These are phyloP conservation scores for Schizophyllum amplum DNA, from an alignment of 1,284 basidiomycete species.

Conservation along the genomic window DNA sequence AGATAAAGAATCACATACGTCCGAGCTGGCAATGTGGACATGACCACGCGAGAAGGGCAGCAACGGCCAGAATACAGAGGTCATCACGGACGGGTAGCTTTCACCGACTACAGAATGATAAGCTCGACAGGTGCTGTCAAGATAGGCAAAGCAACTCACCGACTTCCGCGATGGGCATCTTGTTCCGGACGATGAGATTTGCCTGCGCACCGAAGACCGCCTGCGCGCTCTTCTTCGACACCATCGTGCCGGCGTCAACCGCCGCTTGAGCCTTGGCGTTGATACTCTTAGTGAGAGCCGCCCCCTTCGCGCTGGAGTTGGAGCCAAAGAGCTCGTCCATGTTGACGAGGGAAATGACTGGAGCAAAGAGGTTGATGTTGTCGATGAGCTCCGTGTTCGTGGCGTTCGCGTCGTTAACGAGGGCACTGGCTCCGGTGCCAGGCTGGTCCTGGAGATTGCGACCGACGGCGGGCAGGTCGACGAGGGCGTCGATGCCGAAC, in stretches of 20 bases:
- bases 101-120: constrained; percentile 11
- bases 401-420: constrained; percentile 10
- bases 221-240: neutral
- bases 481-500: constrained; percentile 14
- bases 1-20: constrained; percentile 4
- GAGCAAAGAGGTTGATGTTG: constrained; percentile 17
- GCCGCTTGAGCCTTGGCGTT: neutral
- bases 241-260: neutral
- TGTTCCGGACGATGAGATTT: neutral
- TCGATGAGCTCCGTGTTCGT: constrained; percentile 11
- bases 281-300: neutral
- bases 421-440: constrained; percentile 15
- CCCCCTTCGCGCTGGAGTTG: neutral
- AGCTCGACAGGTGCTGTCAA: neutral
- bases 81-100: constrained; percentile 14
- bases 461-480: constrained; percentile 20
- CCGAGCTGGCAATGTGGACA: constrained; percentile 16
- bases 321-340: constrained; percentile 18
- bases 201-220: neutral
- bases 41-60: constrained; percentile 15
- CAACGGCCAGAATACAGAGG: constrained; percentile 12
- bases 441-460: constrained; percentile 17
- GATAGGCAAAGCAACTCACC: neutral
- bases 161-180: neutral
- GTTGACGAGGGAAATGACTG: constrained; percentile 18